Evolutionary conservation across 129 eudicot species (phyloP), one percentile per base, ranked within the genome.

Genomic region (Logfia minima): DNA sequence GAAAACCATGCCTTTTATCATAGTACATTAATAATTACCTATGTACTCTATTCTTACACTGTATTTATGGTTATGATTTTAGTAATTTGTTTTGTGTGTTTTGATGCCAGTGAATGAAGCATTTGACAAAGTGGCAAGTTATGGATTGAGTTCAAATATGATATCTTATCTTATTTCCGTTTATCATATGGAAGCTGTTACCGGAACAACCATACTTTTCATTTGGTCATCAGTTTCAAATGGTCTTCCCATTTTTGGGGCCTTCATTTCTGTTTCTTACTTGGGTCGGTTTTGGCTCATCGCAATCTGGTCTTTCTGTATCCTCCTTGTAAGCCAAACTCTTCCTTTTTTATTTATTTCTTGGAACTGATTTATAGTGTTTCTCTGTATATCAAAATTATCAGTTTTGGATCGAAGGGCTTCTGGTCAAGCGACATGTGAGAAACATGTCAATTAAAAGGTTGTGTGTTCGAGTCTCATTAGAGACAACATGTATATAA

Each of bases 281-380:
- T 77, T 86, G 56, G 90, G 87, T 68, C 90, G 90, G 90, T 86
- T 79, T 73, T 68, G 72, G 64, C 81, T 83, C 72, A 86, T 86
- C 26, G 81, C 76, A 23, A 11, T 83, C 32, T 85, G 90, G 31
- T 82, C 82, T 24, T 1, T 82, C 78, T 70, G 70, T 8, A 55
- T 55, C n/a, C 71, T 82, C 64, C 55, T 76, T 34, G 85, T 82
- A 82, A 70, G 82, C 55, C 68, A 0, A 16, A 4, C 8, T 26
- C 43, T 23, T 37, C 53, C 39, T 51, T 6, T 26, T 32, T 4
- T 32, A 6, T 4, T 32, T 32, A 32, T 32, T 32, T 5, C 21
- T 29, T 4, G 7, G 4, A 11, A 4, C 48, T 18, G 5, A 26
- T 41, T 32, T n/a, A 4, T n/a, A n/a, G 23, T 18, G 60, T 32